Evolutionary conservation across 495 filamentous ascomycete species (phyloP).

Genomic region (Lichenothelia convexa): DNA sequence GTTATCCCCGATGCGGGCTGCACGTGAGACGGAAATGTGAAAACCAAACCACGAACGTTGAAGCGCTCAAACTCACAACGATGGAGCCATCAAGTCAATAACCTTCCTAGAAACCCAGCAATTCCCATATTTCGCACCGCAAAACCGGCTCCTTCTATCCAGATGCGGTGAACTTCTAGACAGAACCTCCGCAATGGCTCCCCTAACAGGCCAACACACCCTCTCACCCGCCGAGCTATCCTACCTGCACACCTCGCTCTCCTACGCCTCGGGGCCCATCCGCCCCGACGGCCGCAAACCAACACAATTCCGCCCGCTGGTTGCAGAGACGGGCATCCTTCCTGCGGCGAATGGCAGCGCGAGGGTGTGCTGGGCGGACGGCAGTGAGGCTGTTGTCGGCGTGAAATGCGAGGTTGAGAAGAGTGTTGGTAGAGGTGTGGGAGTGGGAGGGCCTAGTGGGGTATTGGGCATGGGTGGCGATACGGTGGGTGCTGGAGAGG

Average conservation of each 20-base stretch:
- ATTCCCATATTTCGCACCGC: too few relatives aligned
- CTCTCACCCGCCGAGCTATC: constrained; percentile 89
- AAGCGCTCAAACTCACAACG: too few relatives aligned
- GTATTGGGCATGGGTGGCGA: constrained; percentile 12
- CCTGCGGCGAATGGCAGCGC: constrained; percentile 83
- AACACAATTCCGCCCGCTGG: constrained; percentile 74
- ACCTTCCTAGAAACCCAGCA: too few relatives aligned
- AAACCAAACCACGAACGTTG: too few relatives aligned
- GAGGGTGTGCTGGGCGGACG: constrained; percentile 83
- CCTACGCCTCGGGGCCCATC: constrained; percentile 52
- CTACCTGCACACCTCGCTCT: constrained; percentile 81
- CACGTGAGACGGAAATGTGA: too few relatives aligned
- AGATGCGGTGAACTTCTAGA: too few relatives aligned
- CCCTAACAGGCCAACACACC: too few relatives aligned
- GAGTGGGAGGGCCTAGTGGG: constrained; percentile 11
- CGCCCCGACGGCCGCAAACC: constrained; percentile 73
- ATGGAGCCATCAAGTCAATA: too few relatives aligned
- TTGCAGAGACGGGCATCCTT: constrained; percentile 77
- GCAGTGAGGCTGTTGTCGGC: constrained; percentile 85
- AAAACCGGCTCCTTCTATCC: too few relatives aligned
- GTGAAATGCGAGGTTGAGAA: constrained; percentile 86
- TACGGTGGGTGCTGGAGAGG: constrained; percentile 18
- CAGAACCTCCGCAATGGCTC: too few relatives aligned
- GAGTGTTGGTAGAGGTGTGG: constrained; percentile 20
- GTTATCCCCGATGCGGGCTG: too few relatives aligned